A percentile compares a stretch with the other conserved stretches of the same genome.
Evolutionary conservation across 2,329 filamentous ascomycete genomes (phyloP).

Genomic region (Aspergillus intermedius): DNA sequence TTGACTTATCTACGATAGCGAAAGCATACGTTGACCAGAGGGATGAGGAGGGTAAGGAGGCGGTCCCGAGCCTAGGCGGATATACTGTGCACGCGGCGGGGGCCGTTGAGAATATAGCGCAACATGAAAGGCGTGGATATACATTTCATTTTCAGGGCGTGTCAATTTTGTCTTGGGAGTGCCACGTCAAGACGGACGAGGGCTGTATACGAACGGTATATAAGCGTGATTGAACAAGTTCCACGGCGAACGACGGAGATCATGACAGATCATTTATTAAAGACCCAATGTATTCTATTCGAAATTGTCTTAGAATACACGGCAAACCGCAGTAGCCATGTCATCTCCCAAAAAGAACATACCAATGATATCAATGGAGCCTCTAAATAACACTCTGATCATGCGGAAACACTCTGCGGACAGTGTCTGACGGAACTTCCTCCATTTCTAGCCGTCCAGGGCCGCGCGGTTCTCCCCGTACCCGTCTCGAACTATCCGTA

Average conservation of each 20-base stretch:
- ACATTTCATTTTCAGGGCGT: conserved; percentile 23
- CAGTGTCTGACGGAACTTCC: background rate
- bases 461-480: background rate
- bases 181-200: background rate
- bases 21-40: too few species aligned
- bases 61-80: conserved; percentile 1
- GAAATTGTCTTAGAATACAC: background rate
- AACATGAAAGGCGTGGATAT: conserved; percentile 9
- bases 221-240: background rate
- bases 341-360: too few species aligned
- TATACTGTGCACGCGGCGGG: conserved; percentile 11
- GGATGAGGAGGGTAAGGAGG: background rate
- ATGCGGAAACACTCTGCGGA: background rate
- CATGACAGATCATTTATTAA: background rate
- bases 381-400: too few species aligned
- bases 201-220: background rate
- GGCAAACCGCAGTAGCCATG: background rate
- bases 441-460: background rate
- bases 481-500: background rate
- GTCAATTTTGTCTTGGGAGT: conserved; percentile 20
- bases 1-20: conserved; percentile 2
- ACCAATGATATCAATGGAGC: too few species aligned
- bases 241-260: background rate
- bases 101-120: too few species aligned
- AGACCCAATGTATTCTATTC: background rate